A percentile compares a stretch with the other conserved stretches of the same genome.
phyloP scores from a whole-genome alignment of 2,329 filamentous ascomycete species.

The Colletotrichum eleusines region DNA sequence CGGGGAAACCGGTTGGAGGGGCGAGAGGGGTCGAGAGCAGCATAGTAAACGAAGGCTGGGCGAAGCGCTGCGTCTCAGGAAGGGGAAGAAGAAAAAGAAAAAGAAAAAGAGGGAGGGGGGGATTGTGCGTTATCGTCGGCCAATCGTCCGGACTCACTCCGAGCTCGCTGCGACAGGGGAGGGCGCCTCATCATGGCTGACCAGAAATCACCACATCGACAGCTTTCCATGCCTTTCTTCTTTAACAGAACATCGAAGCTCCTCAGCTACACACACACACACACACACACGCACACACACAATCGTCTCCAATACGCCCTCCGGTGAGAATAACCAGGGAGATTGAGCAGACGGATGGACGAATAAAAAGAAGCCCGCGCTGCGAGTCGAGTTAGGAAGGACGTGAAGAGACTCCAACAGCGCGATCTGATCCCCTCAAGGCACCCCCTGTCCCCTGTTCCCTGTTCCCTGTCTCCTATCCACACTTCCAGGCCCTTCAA shows the following conservation, averaged over 20 bases:
- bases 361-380: too few species aligned
- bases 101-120: background rate
- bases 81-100: background rate
- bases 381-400: background rate
- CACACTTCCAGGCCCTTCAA: constrained; percentile 27
- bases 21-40: background rate
- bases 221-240: background rate
- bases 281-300: too few species aligned
- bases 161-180: constrained; percentile 29
- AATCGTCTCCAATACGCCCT: background rate
- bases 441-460: constrained; percentile 5
- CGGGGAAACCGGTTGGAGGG: background rate
- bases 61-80: constrained; percentile 31
- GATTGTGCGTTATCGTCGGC: constrained; percentile 29
- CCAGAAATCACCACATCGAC: background rate
- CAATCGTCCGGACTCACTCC: constrained; percentile 33
- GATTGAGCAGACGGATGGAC: background rate
- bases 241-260: background rate
- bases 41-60: background rate
- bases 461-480: background rate
- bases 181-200: background rate
- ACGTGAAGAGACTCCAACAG: constrained; percentile 12
- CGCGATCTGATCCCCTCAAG: background rate
- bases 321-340: background rate
- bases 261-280: background rate